phyloP scores from a whole-genome alignment of 2,329 filamentous ascomycete genomes.

The Ophiognomonia clavigignenti-juglandacearum region DNA sequence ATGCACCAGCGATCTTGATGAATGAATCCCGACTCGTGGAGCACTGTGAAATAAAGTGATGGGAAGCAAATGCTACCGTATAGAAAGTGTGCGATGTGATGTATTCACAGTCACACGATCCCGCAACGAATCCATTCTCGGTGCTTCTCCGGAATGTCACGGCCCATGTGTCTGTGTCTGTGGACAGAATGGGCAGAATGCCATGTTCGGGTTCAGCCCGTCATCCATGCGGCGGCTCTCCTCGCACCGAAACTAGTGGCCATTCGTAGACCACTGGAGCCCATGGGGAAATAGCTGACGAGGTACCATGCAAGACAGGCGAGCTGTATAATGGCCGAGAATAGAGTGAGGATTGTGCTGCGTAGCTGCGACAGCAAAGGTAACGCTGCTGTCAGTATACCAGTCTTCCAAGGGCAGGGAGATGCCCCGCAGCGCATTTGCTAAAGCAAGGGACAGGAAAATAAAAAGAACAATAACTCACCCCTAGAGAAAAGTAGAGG shows the following conservation, averaged over 20 bases:
- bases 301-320: slow-evolving; percentile 86
- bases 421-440: neutral
- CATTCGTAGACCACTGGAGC: slow-evolving; percentile 78
- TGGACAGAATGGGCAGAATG: neutral
- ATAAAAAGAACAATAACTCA: slow-evolving; percentile 49
- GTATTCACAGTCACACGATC: too few species aligned
- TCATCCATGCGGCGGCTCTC: slow-evolving; percentile 84
- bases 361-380: slow-evolving; percentile 57
- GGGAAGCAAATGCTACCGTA: too few species aligned
- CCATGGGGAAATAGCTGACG: slow-evolving; percentile 98
- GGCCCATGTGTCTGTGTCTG: neutral
- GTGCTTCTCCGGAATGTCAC: too few species aligned
- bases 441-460: neutral
- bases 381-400: slow-evolving; percentile 13
- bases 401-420: neutral
- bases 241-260: slow-evolving; percentile 82
- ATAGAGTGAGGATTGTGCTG: slow-evolving; percentile 76
- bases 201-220: slow-evolving; percentile 44
- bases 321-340: slow-evolving; percentile 80
- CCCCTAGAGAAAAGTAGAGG: slow-evolving; percentile 85
- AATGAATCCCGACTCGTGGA: too few species aligned
- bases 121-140: too few species aligned
- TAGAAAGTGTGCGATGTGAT: too few species aligned
- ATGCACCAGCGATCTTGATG: too few species aligned
- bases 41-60: too few species aligned